These are phyloP conservation scores for Sanghuangporus weigelae DNA, from an alignment of 1,284 basidiomycete genomes.

Conservation along the genomic window DNA sequence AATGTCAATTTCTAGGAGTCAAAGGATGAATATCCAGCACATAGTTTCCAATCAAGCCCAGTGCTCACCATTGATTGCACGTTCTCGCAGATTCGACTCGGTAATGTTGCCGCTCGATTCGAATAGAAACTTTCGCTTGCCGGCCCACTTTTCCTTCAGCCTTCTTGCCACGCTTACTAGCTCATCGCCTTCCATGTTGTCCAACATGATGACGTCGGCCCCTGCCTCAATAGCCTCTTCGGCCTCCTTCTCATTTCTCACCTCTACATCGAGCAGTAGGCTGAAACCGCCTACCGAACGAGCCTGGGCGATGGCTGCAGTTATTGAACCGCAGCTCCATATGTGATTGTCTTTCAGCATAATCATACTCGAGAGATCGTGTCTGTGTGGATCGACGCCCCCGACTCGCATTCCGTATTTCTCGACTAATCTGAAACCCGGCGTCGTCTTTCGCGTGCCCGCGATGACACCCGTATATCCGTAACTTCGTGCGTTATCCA, in stretches of 20 bases:
- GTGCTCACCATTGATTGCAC: slow-evolving; percentile 66
- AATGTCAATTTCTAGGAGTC: slow-evolving; percentile 78
- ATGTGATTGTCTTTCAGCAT: slow-evolving; percentile 99
- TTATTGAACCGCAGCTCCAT: slow-evolving; percentile 91
- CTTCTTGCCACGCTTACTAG: slow-evolving; percentile 63
- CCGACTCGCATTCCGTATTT: slow-evolving; percentile 99
- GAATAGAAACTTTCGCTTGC: slow-evolving; percentile 78
- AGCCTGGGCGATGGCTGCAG: slow-evolving; percentile 79
- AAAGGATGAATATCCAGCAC: slow-evolving; percentile 7
- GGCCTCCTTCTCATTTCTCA: slow-evolving; percentile 83
- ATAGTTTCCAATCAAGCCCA: not conserved
- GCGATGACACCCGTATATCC: slow-evolving; percentile 91
- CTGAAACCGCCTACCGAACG: slow-evolving; percentile 91
- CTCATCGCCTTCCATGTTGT: slow-evolving; percentile 83
- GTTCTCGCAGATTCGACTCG: slow-evolving; percentile 70
- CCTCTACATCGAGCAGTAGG: slow-evolving; percentile 92
- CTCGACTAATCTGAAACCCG: slow-evolving; percentile 96
- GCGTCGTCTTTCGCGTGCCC: slow-evolving; percentile 97
- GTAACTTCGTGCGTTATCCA: slow-evolving; percentile 72
- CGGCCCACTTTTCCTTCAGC: slow-evolving; percentile 73
- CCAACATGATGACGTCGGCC: slow-evolving; percentile 97
- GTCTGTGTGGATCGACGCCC: slow-evolving; percentile 94
- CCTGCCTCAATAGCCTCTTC: slow-evolving; percentile 95
- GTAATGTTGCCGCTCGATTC: slow-evolving; percentile 94
- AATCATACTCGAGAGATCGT: slow-evolving; percentile 97